phyloP scores from a whole-genome alignment of 2,329 filamentous ascomycete species.

The Dothideomycetes sp. region DNA sequence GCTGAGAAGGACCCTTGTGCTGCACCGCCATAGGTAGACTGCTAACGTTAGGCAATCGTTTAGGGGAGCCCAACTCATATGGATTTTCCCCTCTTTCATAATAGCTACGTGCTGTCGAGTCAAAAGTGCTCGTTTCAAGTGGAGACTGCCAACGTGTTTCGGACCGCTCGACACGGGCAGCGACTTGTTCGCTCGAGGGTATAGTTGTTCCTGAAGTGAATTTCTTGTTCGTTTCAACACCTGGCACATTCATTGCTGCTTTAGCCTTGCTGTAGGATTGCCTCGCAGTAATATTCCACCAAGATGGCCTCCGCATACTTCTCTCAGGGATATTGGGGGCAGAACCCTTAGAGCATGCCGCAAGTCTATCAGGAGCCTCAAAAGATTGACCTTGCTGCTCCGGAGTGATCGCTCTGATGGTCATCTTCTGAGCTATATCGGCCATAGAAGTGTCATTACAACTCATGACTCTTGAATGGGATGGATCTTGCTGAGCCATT shows the following conservation, averaged over 20 bases:
- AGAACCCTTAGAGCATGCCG: slow-evolving; percentile 9
- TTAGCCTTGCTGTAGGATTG: no score
- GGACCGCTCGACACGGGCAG: slow-evolving; percentile 29
- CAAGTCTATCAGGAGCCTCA: no score
- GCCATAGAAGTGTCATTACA: no score
- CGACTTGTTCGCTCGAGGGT: slow-evolving; percentile 32
- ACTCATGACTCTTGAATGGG: background rate
- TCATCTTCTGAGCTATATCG: no score
- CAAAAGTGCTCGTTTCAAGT: slow-evolving; percentile 28
- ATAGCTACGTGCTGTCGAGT: slow-evolving; percentile 23
- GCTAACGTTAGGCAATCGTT: slow-evolving; percentile 13
- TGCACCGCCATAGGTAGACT: slow-evolving; percentile 10
- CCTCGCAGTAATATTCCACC: slow-evolving; percentile 7
- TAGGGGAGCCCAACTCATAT: slow-evolving; percentile 23
- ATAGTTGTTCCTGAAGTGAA: background rate
- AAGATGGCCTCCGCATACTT: background rate
- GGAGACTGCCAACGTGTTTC: slow-evolving; percentile 35
- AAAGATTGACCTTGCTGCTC: no score
- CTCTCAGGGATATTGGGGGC: slow-evolving; percentile 8
- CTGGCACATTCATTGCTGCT: background rate
- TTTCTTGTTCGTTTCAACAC: no score
- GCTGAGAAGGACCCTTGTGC: background rate
- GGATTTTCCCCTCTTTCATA: slow-evolving; percentile 22
- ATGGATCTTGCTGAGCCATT: background rate
- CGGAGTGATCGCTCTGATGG: slow-evolving; percentile 30